Percentiles rank a stretch among this genome's conserved stretches.
Conservation (phyloP, 2,329 filamentous ascomycete species). For the Hymenoscyphus fructigenus region DNA sequence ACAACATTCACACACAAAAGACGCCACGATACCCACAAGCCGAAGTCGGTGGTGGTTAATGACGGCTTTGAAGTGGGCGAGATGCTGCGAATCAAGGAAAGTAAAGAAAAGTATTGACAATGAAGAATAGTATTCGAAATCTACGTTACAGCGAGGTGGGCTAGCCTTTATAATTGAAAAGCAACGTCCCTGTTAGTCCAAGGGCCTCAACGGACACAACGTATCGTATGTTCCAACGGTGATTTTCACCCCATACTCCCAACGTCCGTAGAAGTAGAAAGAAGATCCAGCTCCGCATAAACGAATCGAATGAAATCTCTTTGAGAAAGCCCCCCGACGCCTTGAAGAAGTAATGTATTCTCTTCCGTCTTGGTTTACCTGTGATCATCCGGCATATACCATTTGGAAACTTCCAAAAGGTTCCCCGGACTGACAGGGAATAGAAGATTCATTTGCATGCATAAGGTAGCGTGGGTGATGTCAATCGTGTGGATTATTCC, state of each 20-base stretch:
- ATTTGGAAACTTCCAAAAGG: constrained; percentile 1
- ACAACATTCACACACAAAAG: neutral
- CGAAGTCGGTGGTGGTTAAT: neutral
- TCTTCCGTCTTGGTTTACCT: constrained; percentile 7
- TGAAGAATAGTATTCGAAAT: neutral
- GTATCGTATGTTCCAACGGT: neutral
- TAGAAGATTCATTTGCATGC: neutral
- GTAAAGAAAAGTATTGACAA: neutral
- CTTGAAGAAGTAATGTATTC: neutral
- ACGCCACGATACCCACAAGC: neutral
- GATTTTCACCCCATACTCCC: neutral
- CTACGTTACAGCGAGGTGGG: neutral
- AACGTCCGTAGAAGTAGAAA: neutral
- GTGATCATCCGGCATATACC: neutral
- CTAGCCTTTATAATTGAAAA: neutral
- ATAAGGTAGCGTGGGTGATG: constrained; percentile 2
- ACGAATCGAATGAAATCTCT: neutral
- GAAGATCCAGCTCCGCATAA: neutral
- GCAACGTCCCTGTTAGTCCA: neutral
- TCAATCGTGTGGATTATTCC: constrained; percentile 1
- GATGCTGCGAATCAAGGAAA: neutral
- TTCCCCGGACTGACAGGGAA: neutral
- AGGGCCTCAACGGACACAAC: neutral
- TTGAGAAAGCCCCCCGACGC: neutral
- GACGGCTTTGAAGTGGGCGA: neutral